A percentile compares a stretch with the other conserved stretches of the same genome.
phyloP scores from a whole-genome alignment of 768 basidiomycete genomes.

The Albatrellus ellisii region DNA sequence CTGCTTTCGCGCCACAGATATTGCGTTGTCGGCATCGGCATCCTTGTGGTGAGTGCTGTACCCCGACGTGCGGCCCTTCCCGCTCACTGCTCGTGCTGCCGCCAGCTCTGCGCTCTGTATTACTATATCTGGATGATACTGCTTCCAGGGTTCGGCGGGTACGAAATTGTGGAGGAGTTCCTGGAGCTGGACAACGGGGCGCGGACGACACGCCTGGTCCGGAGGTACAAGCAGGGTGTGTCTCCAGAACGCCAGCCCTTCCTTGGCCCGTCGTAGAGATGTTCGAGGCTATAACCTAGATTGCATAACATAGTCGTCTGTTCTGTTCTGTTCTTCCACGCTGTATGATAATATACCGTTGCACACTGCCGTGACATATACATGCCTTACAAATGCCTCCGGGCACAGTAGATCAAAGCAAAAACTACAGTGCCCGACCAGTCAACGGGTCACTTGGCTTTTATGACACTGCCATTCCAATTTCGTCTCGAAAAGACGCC shows the following conservation, averaged over 20 bases:
- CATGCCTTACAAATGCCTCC: no score
- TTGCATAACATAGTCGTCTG: no score
- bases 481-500: no score
- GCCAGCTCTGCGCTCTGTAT: slow-evolving; percentile 17
- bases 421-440: no score
- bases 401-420: no score
- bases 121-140: slow-evolving; percentile 29
- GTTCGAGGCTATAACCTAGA: no score
- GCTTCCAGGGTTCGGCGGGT: slow-evolving; percentile 30
- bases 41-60: slow-evolving; percentile 17
- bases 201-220: slow-evolving; percentile 9
- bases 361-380: no score
- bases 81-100: no score
- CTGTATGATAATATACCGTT: no score
- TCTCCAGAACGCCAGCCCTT: slow-evolving; percentile 11
- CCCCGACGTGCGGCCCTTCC: not conserved
- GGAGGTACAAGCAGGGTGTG: slow-evolving; percentile 3
- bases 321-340: no score
- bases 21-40: slow-evolving; percentile 18
- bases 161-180: slow-evolving; percentile 32
- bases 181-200: slow-evolving; percentile 9
- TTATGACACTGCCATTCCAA: no score
- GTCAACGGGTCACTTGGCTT: no score
- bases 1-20: slow-evolving; percentile 12
- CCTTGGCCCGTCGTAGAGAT: slow-evolving; percentile 1